A percentile compares a stretch with the other conserved stretches of the same genome.
Evolutionary conservation across 2,329 filamentous ascomycete species (phyloP).

Genomic region (Curvularia lunata): DNA sequence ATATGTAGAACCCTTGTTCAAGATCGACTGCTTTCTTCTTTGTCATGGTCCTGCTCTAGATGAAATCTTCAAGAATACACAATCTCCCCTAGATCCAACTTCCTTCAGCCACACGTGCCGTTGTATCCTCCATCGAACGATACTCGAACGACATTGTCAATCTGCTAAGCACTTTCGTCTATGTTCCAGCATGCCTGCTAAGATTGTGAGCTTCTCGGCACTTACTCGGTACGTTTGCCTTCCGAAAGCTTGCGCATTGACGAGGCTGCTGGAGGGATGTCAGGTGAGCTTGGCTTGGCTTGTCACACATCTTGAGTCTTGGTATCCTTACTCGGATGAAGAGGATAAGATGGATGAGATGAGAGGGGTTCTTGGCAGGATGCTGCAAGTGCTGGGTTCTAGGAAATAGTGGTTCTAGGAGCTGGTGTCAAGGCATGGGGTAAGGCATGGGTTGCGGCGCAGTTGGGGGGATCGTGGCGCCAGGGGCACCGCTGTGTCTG

Average conservation of each 20-base stretch:
- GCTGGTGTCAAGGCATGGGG: conserved; percentile 1
- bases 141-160: conserved; percentile 2
- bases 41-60: neutral
- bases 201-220: neutral
- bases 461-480: neutral
- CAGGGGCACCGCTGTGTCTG: conserved; percentile 4
- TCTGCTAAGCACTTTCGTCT: neutral
- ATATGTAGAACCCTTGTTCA: neutral
- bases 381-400: neutral
- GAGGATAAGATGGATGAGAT: neutral
- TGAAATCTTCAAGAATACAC: neutral
- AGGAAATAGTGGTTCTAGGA: neutral
- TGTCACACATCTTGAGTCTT: neutral
- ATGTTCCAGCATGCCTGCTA: neutral
- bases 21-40: neutral
- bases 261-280: neutral
- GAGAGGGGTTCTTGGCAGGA: neutral
- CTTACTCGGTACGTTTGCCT: neutral
- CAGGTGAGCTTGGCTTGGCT: neutral
- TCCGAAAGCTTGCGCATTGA: neutral
- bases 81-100: neutral
- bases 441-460: conserved; percentile 9
- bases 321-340: neutral
- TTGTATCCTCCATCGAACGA: conserved; percentile 5
- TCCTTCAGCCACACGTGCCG: neutral